Evolutionary conservation across 2,329 filamentous ascomycete species (phyloP).

Genomic region (Claviceps humidiphila): DNA sequence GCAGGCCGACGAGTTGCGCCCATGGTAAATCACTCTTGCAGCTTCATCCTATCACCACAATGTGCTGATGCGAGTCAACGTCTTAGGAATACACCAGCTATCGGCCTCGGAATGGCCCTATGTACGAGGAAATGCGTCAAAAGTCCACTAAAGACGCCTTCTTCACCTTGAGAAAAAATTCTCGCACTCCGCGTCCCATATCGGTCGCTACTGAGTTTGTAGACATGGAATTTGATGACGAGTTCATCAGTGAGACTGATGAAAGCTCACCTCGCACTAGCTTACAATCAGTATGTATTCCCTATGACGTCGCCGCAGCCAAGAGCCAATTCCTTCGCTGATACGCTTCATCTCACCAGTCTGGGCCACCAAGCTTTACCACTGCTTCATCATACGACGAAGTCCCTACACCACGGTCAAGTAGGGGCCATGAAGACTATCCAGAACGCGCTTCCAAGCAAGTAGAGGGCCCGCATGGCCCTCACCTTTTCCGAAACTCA

Average conservation of each 20-base stretch:
- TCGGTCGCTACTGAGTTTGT: slow-evolving; percentile 67
- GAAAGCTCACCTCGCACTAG: slow-evolving; percentile 55
- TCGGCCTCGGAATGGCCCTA: slow-evolving; percentile 22
- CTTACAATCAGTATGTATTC: slow-evolving; percentile 53
- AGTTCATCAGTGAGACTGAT: slow-evolving; percentile 39
- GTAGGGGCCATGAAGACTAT: slow-evolving; percentile 44
- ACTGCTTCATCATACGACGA: slow-evolving; percentile 83
- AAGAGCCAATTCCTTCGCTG: slow-evolving; percentile 1
- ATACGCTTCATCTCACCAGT: slow-evolving; percentile 29
- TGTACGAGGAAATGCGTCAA: slow-evolving; percentile 38
- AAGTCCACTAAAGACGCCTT: slow-evolving; percentile 43
- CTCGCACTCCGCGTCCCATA: slow-evolving; percentile 39
- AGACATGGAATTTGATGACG: slow-evolving; percentile 61
- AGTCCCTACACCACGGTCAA: slow-evolving; percentile 61
- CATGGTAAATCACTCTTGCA: slow-evolving; percentile 2
- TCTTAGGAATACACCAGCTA: slow-evolving; percentile 23
- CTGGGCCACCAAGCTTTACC: slow-evolving; percentile 62
- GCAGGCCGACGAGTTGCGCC: not conserved
- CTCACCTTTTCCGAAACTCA: slow-evolving; percentile 72
- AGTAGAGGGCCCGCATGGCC: slow-evolving; percentile 69
- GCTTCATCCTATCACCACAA: not conserved
- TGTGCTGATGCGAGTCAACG: not conserved
- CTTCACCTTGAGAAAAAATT: slow-evolving; percentile 43
- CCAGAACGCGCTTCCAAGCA: slow-evolving; percentile 49
- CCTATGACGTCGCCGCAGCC: not conserved